Base-by-base conservation (phyloP, 306 rosid species). In the Fragaria ananassa region DNA sequence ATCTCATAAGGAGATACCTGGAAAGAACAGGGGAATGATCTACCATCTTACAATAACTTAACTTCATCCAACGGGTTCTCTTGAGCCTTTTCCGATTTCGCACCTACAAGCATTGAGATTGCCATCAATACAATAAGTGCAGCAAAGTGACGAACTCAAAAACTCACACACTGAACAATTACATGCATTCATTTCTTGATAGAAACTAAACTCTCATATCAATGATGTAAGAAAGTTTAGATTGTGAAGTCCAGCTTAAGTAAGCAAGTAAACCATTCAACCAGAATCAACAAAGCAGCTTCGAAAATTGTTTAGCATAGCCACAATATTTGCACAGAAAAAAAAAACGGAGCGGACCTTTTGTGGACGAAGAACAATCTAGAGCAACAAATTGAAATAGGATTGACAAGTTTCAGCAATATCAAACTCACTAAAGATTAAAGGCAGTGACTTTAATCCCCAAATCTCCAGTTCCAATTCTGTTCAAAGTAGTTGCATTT, bases 21-120 rank as follows among this genome's bases (percentile, higher is more conserved):
- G 68, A 74, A 85, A 77, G 82, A 81, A 77, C 76, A 71, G 70
- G 47, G 41, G 70, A 76, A 78, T 74, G 90, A 87, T 87, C 93
- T 84, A 88, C 87, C 81, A 78, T 78, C 86, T 83, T 84, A 81
- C 85, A 87, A 80, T 76, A 74, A 78, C 91, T 77, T 47, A 81
- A 84, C 86, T 80, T 77, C 76, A 88, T 83, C 85, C 86, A 82
- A 78, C 75, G 76, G 87, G 90, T 81, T 85, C 82, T 68, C 82
- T 78, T 70, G 56, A 69, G 80, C 84, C 85, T 81, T 84, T 77
- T 78, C 81, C 77, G 44, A 74, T 44, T 44, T 76, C 76, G 8
- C 25, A 57, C 82, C 87, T 91, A 70, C 88, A 85, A 60, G 67
- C 77, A 83, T 82, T 66, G 58, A 80, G 77, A 81, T 64, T 70